Evolutionary conservation across 768 basidiomycete genomes (phyloP).

Genomic region (Suillus decipiens): DNA sequence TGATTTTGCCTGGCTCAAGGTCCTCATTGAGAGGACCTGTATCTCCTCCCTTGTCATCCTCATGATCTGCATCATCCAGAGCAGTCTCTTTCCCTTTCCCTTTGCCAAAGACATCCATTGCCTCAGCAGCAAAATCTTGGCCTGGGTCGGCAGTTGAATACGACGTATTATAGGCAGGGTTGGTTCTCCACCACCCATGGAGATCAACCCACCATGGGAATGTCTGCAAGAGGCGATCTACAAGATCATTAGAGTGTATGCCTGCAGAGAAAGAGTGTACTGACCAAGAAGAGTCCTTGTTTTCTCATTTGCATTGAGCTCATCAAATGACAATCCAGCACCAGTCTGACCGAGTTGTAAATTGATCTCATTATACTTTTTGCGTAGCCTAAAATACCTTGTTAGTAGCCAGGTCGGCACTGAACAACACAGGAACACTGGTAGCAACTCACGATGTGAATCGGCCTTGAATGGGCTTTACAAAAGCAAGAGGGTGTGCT

Average conservation of each 20-base stretch:
- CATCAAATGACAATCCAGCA: no score
- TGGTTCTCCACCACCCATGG: conserved; percentile 4
- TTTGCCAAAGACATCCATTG: neutral
- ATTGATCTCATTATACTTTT: no score
- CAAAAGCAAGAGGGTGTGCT: no score
- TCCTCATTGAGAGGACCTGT: neutral
- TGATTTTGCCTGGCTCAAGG: neutral
- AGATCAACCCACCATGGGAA: neutral
- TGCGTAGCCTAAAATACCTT: no score
- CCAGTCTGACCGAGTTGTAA: no score
- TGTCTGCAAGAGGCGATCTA: neutral
- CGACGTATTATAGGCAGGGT: neutral
- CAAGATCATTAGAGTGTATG: neutral
- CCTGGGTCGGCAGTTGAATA: conserved; percentile 2
- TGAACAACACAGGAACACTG: no score
- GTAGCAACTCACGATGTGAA: no score
- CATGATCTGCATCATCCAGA: neutral
- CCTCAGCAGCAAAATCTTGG: conserved; percentile 7
- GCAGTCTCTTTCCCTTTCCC: neutral
- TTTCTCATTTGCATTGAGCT: no score
- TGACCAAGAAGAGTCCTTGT: no score
- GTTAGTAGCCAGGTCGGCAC: no score
- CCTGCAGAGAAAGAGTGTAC: no score
- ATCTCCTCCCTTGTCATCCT: neutral
- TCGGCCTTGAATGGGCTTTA: no score